These are phyloP conservation scores for Chenopodium quinoa DNA, from an alignment of 148 eudicot genomes.

Conservation along the genomic window DNA sequence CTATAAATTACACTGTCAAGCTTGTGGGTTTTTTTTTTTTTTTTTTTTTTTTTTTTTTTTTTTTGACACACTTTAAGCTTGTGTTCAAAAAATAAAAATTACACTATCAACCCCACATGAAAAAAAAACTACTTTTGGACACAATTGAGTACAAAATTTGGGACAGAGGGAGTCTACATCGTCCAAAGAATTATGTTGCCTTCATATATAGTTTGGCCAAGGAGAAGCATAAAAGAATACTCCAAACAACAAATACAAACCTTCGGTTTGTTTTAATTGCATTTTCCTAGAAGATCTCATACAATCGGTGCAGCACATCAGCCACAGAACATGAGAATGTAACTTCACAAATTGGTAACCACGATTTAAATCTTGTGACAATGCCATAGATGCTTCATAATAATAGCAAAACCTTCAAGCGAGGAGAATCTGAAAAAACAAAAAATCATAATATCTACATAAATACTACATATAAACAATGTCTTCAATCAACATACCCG, in stretches of 20 bases:
- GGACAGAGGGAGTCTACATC: not conserved
- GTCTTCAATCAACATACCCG: not conserved
- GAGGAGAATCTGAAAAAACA: not conserved
- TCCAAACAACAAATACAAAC: constrained; percentile 18
- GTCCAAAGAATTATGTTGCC: not conserved
- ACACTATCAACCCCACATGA: too few species aligned
- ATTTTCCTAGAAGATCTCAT: not conserved
- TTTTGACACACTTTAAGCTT: too few species aligned
- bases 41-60: too few species aligned
- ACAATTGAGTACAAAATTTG: too few species aligned
- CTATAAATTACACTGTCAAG: too few species aligned
- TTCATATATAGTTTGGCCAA: not conserved
- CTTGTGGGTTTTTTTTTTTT: too few species aligned
- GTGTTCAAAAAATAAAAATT: too few species aligned
- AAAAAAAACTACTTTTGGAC: too few species aligned
- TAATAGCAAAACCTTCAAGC: not conserved
- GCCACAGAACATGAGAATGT: not conserved
- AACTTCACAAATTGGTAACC: not conserved
- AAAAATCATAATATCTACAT: not conserved
- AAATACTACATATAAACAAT: not conserved
- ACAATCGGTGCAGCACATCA: not conserved
- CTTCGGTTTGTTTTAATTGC: constrained; percentile 20
- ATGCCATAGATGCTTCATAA: not conserved
- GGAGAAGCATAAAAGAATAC: not conserved
- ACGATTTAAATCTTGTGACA: not conserved